Evolutionary conservation across 495 filamentous ascomycete genomes (phyloP), one percentile per base, ranked within the genome.

Genomic region (Podospora pseudoanserina): DNA sequence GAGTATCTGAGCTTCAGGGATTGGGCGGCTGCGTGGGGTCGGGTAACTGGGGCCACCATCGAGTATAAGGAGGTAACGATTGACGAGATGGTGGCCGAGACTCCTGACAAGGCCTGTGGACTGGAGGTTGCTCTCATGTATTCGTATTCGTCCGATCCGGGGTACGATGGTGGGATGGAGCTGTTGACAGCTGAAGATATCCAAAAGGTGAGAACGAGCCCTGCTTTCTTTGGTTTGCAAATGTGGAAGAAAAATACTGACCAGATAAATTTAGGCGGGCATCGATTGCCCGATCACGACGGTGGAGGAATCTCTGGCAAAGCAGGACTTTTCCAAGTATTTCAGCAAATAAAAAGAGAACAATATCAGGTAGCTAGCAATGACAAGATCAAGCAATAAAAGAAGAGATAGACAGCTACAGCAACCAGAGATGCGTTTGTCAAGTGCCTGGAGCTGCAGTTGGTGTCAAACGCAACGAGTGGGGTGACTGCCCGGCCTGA

Each of bases 121-220:
- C 49, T 75, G 15, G 80, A 82, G 67, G 73, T 80, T 0, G 74
- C 78, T 18, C 60, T 77, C 54, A 82, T 83, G 81, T 80, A 75
- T 56, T 19, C 63, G 15, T 80, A 83, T 68, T 72, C 73, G 32
- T 74, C 73, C 5, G 71, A 80, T 39, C 75, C 79, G 0, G 81
- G 81, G 5, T 81, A 81, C 69, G 79, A 80, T 64, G 81, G 78
- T 0, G 74, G 71, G 1, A 78, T 79, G 73, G 67, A 75, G 0
- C 61, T 83, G 59, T 49, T 82, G 49, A 78, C 58, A 53, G 79
- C 77, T 0, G 75, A 78, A 65, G 79, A 83, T 74, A 66, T 84
- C 28, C 72, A 70, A 49, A 75, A 79, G 73, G 80, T 82, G 61
- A 72, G 71, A 11, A 49, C 39, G 71, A 11, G 15, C 39, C 39